Evolutionary conservation across 495 filamentous ascomycete species (phyloP), one percentile per base, ranked within the genome.

Genomic region (Jackrogersella minutella): DNA sequence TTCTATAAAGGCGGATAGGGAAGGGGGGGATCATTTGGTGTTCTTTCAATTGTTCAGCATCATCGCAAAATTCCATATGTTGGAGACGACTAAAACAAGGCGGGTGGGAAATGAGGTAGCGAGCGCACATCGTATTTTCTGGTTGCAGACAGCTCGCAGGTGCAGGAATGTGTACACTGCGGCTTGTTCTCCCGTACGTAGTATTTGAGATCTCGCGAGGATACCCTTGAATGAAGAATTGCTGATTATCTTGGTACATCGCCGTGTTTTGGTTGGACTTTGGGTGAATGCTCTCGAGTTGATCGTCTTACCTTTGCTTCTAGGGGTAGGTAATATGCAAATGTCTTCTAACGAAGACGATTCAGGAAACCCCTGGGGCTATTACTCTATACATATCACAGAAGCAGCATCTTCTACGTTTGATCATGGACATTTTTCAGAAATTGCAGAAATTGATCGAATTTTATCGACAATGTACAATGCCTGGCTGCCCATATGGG

Each of bases 1-100:
- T 68, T 68, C 41, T 63, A 59, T 55, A 56, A 62, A 51, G 40
- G 49, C 14, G 40, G 58, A 10, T 5, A 31, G 64, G 40, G 5
- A 14, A 24, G 40, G 2, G 17, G 40, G 17, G 40, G 28, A 31
- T 50, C 7, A 16, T 50, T 30, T 31, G 9, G 7, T 2, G 17
- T 19, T 52, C 19, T 51, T 33, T 34, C 3, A 9, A 1, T 30
- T 52, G 9, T 52, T 9, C 7, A 30, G 26, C 26, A 30, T 7
- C 26, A 30, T 46, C 41, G 21, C 21, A 11, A n/a, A 21, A 11
- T 46, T 46, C 41, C 41, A 11, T 46, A 46, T 46, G 41, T 46
- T 46, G 41, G 41, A 46, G 41, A 46, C 41, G 41, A 21, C 19
- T 8, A 13, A 33, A 28, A 26, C 9, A 8, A 16, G 14, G 28